Evolutionary conservation across 2,329 filamentous ascomycete genomes (phyloP), one percentile per base, ranked within the genome.

Genomic region (Colletotrichum scovillei): DNA sequence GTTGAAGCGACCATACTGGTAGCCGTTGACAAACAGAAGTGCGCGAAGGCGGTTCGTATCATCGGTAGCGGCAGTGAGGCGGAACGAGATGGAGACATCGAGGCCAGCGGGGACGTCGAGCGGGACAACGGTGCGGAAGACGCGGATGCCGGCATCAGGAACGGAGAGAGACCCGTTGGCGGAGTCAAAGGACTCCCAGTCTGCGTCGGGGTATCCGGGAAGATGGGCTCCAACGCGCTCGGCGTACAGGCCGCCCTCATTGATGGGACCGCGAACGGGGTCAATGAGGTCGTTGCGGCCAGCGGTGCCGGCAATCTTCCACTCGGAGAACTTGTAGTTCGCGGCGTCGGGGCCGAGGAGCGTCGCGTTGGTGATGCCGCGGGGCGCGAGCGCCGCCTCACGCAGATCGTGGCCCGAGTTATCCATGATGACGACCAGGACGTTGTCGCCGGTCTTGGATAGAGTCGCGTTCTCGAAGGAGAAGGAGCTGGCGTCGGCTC

Each of bases 21-120:
- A 92, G 0, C 90, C 90, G 68, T 92, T 92, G n/a, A 92, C 86
- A 68, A 90, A 92, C 2, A 92, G 78, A 76, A 90, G 85, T 0
- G 86, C 88, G 12, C 90, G 84, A 3, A 84, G 75, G 22, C 78
- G 80, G 75, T 85, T 84, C 24, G 77, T 81, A 19, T 81, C 80
- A 6, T 83, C 82, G 0, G 81, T 79, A 0, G 86, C 82, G 0
- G 88, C 86, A 0, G 84, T 85, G 2, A 92, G 80, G 3, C 85
- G 82, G 76, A 92, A 89, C 0, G 88, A 88, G 35, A 92, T 83
- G 0, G 88, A 88, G 0, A 90, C 86, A 68, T 92, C 90, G 0
- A 90, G 78, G 0, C 85, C 86, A 0, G 79, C 74, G 0, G 89
- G 88, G 0, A 92, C 81, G 24, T 86, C 76, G 0, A 92, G 84